These are phyloP conservation scores for Curvularia sp. DNA, from an alignment of 2,329 filamentous ascomycete genomes.

Conservation along the genomic window DNA sequence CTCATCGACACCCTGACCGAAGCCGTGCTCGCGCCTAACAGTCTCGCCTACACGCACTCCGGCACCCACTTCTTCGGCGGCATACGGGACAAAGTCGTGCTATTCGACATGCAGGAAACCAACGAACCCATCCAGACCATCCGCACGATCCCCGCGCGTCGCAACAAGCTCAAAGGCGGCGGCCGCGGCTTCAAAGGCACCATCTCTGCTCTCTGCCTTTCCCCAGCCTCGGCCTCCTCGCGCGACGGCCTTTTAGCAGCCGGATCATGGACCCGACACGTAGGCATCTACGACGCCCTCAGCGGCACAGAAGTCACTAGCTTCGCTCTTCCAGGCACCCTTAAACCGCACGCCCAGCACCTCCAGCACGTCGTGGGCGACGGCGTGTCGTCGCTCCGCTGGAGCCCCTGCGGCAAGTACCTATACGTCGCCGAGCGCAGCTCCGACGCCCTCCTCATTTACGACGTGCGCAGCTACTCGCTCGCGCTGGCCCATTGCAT, in stretches of 20 bases:
- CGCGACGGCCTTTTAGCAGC: slow-evolving; percentile 60
- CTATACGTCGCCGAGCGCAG: slow-evolving; percentile 65
- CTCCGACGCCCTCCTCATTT: slow-evolving; percentile 63
- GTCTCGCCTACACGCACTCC: slow-evolving; percentile 59
- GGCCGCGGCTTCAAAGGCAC: slow-evolving; percentile 63
- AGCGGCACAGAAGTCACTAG: slow-evolving; percentile 59
- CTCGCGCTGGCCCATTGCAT: slow-evolving; percentile 59
- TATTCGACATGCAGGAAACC: slow-evolving; percentile 62
- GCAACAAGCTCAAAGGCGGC: slow-evolving; percentile 53
- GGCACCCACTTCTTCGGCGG: slow-evolving; percentile 65
- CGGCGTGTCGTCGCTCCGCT: slow-evolving; percentile 63
- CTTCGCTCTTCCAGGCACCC: slow-evolving; percentile 54
- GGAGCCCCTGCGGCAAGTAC: slow-evolving; percentile 65
- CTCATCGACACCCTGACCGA: slow-evolving; percentile 64
- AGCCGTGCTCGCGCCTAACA: slow-evolving; percentile 61
- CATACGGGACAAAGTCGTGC: slow-evolving; percentile 59
- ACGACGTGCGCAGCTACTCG: slow-evolving; percentile 64
- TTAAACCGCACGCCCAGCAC: slow-evolving; percentile 12
- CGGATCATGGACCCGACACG: slow-evolving; percentile 62
- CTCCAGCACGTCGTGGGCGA: slow-evolving; percentile 47
- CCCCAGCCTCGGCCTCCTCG: slow-evolving; percentile 33
- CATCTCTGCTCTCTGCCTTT: slow-evolving; percentile 59
- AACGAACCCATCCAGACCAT: slow-evolving; percentile 53
- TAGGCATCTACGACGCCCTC: slow-evolving; percentile 64
- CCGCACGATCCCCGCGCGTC: slow-evolving; percentile 56